Conservation (phyloP, 345 rosid species). For the Arabis alpina region DNA sequence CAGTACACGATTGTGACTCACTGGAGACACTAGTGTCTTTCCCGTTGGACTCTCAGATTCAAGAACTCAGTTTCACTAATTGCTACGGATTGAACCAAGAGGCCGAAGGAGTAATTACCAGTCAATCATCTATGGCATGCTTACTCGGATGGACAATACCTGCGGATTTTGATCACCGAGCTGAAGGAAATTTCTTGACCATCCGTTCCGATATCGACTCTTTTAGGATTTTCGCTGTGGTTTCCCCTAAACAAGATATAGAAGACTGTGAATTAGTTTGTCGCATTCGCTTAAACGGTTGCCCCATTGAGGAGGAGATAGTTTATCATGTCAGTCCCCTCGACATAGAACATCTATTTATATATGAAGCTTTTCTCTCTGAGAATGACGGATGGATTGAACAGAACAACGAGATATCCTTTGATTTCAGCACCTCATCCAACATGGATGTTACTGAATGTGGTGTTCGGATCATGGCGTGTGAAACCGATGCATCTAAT, state of each 20-base stretch:
- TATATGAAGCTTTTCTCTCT: no score
- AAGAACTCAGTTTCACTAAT: background rate
- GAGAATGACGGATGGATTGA: no score
- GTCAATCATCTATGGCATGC: background rate
- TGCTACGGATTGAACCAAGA: background rate
- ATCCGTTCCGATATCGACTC: background rate
- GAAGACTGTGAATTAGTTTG: no score
- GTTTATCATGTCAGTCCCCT: no score
- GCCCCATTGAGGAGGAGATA: no score
- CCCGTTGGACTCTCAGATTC: background rate
- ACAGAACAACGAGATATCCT: no score
- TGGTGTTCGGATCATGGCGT: no score
- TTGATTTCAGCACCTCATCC: no score
- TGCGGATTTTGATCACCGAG: background rate
- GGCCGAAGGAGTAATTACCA: background rate
- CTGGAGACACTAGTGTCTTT: background rate
- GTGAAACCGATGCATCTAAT: no score
- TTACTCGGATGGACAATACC: background rate
- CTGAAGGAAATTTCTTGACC: conserved; percentile 1
- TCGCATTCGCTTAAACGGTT: no score
- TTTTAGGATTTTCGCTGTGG: background rate
- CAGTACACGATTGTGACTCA: background rate
- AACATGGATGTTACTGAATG: no score
- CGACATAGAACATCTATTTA: no score
- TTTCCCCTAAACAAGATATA: background rate